Evolutionary conservation across 768 basidiomycete species (phyloP).

Genomic region (Clitopilus hobsonii): DNA sequence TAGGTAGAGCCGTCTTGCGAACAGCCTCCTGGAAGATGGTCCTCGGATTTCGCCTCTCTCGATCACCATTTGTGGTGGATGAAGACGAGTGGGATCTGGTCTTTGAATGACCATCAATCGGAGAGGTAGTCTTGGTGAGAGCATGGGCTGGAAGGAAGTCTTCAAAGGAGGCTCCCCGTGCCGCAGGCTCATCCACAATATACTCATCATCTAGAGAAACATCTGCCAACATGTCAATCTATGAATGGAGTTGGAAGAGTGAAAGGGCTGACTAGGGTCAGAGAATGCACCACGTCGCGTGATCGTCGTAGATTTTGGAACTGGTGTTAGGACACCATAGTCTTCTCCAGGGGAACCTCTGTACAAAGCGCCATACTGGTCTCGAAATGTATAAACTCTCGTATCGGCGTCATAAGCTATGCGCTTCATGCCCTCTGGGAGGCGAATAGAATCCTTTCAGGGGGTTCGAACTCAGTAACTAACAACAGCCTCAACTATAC

Average conservation of each 20-base stretch:
- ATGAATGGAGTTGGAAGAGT: background rate
- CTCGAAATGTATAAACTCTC: constrained; percentile 44
- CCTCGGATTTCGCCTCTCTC: constrained; percentile 2
- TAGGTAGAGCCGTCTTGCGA: constrained; percentile 29
- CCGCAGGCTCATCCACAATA: constrained; percentile 5
- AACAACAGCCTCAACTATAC: constrained; percentile 1
- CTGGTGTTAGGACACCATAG: constrained; percentile 39
- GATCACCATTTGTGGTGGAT: background rate
- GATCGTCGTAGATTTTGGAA: constrained; percentile 15
- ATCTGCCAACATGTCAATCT: constrained; percentile 1
- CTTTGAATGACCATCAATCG: constrained; percentile 10
- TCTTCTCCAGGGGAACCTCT: constrained; percentile 36
- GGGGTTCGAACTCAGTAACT: background rate
- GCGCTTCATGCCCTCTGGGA: constrained; percentile 44
- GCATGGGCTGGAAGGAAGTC: constrained; percentile 41
- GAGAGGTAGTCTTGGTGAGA: constrained; percentile 36
- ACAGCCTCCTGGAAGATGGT: constrained; percentile 24
- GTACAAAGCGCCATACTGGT: constrained; percentile 39
- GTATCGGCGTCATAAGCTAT: constrained; percentile 53
- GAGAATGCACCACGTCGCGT: constrained; percentile 18
- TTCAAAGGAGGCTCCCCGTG: constrained; percentile 33
- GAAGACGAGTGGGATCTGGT: constrained; percentile 4
- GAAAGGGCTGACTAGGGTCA: constrained; percentile 19
- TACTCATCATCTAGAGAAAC: constrained; percentile 1
- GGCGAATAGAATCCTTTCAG: constrained; percentile 31